phyloP scores from a whole-genome alignment of 2,329 filamentous ascomycete species.

The Sphaerostilbella broomeana region DNA sequence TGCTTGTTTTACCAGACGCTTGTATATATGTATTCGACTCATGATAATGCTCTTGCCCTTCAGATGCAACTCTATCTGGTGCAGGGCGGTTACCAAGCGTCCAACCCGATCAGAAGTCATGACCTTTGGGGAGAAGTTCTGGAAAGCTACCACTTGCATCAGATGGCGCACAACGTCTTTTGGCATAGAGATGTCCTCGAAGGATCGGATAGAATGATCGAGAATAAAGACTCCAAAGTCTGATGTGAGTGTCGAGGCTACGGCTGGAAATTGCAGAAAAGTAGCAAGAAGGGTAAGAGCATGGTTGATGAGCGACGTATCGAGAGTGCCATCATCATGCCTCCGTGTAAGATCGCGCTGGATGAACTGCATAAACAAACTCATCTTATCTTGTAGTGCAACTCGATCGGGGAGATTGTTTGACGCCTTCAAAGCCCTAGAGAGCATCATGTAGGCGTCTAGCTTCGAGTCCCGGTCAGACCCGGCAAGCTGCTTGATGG shows the following conservation, averaged over 20 bases:
- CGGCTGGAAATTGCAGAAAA: constrained; percentile 67
- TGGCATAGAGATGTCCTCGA: constrained; percentile 60
- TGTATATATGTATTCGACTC: constrained; percentile 72
- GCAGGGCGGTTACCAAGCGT: constrained; percentile 62
- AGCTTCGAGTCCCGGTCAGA: constrained; percentile 64
- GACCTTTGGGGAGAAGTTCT: constrained; percentile 68
- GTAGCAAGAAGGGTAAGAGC: constrained; percentile 71
- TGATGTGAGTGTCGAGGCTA: constrained; percentile 62
- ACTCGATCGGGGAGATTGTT: constrained; percentile 72
- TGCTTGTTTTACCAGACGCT: constrained; percentile 66
- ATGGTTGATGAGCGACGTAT: constrained; percentile 67
- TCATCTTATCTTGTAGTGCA: constrained; percentile 68
- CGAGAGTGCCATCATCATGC: constrained; percentile 46
- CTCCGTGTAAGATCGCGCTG: constrained; percentile 69
- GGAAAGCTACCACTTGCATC: constrained; percentile 72
- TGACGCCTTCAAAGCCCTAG: constrained; percentile 69
- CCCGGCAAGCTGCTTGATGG: constrained; percentile 72
- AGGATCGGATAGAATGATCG: constrained; percentile 69
- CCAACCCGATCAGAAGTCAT: constrained; percentile 67
- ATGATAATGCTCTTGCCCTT: constrained; percentile 76
- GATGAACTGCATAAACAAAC: constrained; percentile 72
- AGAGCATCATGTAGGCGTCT: constrained; percentile 81
- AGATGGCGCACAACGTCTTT: constrained; percentile 76
- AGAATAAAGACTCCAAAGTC: constrained; percentile 77
- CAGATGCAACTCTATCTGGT: constrained; percentile 65